A percentile compares a stretch with the other conserved stretches of the same genome.
Conservation (phyloP, 2,329 filamentous ascomycete genomes). For the Fusarium staphyleae region DNA sequence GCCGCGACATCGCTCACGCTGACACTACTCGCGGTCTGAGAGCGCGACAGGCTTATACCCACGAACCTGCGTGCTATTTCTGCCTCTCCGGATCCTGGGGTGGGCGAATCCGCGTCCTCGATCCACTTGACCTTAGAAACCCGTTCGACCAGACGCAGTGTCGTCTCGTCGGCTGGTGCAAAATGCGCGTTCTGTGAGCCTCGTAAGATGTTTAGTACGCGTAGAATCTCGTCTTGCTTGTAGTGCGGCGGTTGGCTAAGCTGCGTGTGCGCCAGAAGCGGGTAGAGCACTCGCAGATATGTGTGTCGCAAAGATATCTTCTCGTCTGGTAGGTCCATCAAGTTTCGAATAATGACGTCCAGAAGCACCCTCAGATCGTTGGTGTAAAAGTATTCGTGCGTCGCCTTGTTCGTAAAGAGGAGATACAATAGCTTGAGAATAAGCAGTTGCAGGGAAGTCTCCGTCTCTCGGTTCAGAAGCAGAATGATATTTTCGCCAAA, state of each 20-base stretch:
- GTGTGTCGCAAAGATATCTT: conserved; percentile 82
- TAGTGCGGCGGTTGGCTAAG: conserved; percentile 87
- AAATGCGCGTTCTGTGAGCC: conserved; percentile 75
- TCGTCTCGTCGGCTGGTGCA: conserved; percentile 81
- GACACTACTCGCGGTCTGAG: conserved; percentile 72
- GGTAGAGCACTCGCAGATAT: conserved; percentile 91
- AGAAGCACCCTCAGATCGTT: conserved; percentile 94
- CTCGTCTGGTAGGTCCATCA: conserved; percentile 94
- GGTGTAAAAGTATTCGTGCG: conserved; percentile 98
- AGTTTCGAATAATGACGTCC: conserved; percentile 94
- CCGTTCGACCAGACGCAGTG: conserved; percentile 76
- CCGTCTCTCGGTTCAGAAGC: conserved; percentile 90
- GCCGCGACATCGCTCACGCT: conserved; percentile 81
- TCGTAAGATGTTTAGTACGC: conserved; percentile 73
- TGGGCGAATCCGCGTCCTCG: conserved; percentile 43
- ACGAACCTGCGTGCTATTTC: conserved; percentile 66
- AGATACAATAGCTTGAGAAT: conserved; percentile 96
- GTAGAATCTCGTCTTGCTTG: conserved; percentile 84
- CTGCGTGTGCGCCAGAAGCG: conserved; percentile 89
- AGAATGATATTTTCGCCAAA: conserved; percentile 98
- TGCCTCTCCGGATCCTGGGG: conserved; percentile 47
- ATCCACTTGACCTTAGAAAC: conserved; percentile 78
- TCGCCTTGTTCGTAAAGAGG: conserved; percentile 88
- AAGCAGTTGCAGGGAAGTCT: conserved; percentile 92
- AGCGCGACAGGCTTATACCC: conserved; percentile 73